Conservation (phyloP, 768 basidiomycete species). For the Xerocomellus amylosporus region DNA sequence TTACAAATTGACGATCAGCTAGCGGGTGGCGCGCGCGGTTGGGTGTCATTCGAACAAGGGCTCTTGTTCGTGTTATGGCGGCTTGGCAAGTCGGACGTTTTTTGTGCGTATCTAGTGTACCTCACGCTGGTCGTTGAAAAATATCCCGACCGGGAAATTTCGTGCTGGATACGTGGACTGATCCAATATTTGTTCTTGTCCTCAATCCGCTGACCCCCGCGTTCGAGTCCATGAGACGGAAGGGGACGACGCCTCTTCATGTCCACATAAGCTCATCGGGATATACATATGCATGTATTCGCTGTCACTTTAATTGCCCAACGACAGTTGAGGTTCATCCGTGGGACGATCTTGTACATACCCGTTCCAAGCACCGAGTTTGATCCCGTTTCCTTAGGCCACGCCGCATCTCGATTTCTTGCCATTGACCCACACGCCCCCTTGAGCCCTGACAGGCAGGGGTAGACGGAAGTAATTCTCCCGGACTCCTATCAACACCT, state of each 20-base stretch:
- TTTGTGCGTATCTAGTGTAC: background rate
- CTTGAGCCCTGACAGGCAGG: too few species aligned
- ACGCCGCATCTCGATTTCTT: background rate
- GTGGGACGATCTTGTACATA: too few species aligned
- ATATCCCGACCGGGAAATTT: background rate
- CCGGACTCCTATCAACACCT: background rate
- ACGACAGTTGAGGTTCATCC: background rate
- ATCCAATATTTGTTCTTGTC: too few species aligned
- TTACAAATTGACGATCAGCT: constrained; percentile 48
- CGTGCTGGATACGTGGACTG: background rate
- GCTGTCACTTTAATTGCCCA: background rate
- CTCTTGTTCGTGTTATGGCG: background rate
- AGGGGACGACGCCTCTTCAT: too few species aligned
- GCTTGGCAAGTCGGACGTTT: background rate
- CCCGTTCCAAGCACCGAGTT: background rate
- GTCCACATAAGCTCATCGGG: too few species aligned
- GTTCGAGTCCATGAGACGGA: too few species aligned
- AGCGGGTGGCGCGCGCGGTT: constrained; percentile 1
- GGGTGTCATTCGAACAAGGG: background rate
- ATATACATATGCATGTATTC: too few species aligned
- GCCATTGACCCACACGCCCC: background rate
- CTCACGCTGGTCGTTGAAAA: background rate
- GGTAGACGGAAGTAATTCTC: background rate
- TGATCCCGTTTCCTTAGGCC: background rate
- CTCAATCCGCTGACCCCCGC: too few species aligned